Evolutionary conservation across 129 eudicot species (phyloP).

Genomic region (Silybum marianum): DNA sequence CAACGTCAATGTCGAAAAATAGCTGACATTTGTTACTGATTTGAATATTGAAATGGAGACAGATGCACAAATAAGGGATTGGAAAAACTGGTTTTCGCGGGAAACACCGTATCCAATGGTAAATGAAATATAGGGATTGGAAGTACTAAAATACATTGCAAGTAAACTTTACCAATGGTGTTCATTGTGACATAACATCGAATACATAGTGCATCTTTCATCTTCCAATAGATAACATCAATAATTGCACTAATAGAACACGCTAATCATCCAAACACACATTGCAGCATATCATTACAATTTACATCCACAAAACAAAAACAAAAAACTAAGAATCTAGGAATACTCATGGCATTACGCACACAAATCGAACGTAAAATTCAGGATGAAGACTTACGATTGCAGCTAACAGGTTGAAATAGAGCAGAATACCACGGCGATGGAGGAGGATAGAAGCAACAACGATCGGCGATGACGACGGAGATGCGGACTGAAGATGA

Average conservation of each 20-base stretch:
- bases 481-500: neutral
- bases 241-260: neutral
- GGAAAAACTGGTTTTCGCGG: slow-evolving; percentile 13
- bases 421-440: neutral
- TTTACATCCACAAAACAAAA: too few species aligned
- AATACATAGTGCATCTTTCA: neutral
- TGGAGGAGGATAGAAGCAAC: neutral
- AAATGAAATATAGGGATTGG: neutral
- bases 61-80: slow-evolving; percentile 19
- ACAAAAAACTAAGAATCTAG: neutral
- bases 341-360: neutral
- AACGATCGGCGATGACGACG: neutral
- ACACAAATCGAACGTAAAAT: neutral
- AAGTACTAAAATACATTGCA: neutral
- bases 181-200: neutral
- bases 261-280: neutral
- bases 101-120: neutral
- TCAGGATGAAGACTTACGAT: neutral
- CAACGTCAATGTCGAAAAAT: neutral
- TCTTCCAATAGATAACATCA: neutral
- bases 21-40: neutral
- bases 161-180: neutral
- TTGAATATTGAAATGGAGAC: slow-evolving; percentile 16
- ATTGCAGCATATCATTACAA: neutral
- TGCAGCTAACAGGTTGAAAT: neutral